These are phyloP conservation scores for Hanseniaspora lachancei DNA, from an alignment of 805 yeast genomes.

Conservation along the genomic window DNA sequence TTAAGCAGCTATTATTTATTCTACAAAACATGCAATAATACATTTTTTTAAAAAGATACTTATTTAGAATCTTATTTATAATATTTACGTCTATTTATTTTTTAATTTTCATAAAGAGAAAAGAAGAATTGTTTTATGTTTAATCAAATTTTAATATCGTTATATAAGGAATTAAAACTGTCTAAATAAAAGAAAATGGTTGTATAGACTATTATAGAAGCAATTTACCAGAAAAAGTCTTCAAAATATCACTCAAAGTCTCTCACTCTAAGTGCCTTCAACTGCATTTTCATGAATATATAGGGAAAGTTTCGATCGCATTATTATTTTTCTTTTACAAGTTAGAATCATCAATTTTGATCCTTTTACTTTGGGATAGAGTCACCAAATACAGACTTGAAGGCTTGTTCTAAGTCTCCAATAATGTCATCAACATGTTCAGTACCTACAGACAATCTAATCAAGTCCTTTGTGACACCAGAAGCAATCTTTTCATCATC, in stretches of 20 bases:
- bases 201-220: too few species aligned
- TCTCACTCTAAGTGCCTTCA: too few species aligned
- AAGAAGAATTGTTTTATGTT: neutral
- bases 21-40: neutral
- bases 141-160: neutral
- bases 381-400: slow-evolving; percentile 42
- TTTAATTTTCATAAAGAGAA: neutral
- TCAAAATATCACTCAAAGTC: too few species aligned
- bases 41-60: too few species aligned
- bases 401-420: slow-evolving; percentile 77
- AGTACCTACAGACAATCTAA: slow-evolving; percentile 82
- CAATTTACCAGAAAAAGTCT: neutral
- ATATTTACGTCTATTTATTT: neutral
- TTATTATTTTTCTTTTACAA: too few species aligned
- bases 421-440: slow-evolving; percentile 86
- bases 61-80: neutral
- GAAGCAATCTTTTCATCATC: slow-evolving; percentile 69
- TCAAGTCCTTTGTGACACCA: slow-evolving; percentile 80
- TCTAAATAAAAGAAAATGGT: too few species aligned
- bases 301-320: too few species aligned
- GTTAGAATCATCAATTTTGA: too few species aligned
- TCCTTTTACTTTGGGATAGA: slow-evolving; percentile 6
- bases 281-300: neutral
- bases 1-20: neutral
- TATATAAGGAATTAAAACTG: too few species aligned